Evolutionary conservation across 176 grass and related monocot genomes (phyloP).

Genomic region (Carex parvula): DNA sequence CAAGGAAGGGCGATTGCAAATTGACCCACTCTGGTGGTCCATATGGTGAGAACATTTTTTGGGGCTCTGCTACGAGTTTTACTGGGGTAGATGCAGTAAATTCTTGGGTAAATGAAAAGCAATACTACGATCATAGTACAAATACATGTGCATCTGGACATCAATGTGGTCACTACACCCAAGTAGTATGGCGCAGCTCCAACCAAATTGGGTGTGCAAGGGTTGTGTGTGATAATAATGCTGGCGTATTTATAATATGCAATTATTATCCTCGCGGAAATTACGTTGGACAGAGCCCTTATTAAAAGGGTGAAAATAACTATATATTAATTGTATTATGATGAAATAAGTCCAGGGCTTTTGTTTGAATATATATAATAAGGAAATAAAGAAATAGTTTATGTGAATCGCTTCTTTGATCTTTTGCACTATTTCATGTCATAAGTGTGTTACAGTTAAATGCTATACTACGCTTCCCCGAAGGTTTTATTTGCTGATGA

Average conservation of each 20-base stretch:
- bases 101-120: constrained; percentile 34
- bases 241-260: constrained; percentile 46
- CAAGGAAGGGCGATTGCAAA: constrained; percentile 32
- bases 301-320: constrained; percentile 19
- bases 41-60: constrained; percentile 57
- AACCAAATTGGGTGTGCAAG: constrained; percentile 39
- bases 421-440: neutral
- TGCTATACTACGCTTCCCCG: neutral
- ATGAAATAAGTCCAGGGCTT: neutral
- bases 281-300: constrained; percentile 25
- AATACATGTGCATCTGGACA: constrained; percentile 32
- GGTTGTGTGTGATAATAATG: constrained; percentile 25
- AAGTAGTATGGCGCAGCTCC: constrained; percentile 48
- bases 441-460: neutral
- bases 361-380: neutral
- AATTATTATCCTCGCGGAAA: constrained; percentile 50
- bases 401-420: neutral
- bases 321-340: neutral
- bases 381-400: neutral
- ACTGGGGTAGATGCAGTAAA: constrained; percentile 26
- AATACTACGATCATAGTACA: constrained; percentile 37
- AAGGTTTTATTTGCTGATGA: neutral
- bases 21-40: constrained; percentile 38
- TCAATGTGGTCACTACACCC: constrained; percentile 45
- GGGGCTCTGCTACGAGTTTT: constrained; percentile 22